Evolutionary conservation across 2,329 filamentous ascomycete genomes (phyloP).

Genomic region (Xylaria sp.): DNA sequence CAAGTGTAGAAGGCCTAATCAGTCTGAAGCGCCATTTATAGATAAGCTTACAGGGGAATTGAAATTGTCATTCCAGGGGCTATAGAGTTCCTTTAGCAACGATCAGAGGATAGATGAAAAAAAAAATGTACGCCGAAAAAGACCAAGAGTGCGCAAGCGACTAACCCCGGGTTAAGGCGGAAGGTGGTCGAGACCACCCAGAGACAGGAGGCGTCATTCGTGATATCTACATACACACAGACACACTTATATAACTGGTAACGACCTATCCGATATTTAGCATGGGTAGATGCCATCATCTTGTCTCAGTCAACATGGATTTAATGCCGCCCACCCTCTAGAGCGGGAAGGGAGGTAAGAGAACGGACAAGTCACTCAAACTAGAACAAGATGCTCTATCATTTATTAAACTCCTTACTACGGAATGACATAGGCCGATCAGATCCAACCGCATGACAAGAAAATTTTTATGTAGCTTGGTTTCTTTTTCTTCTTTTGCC

Average conservation of each 20-base stretch:
- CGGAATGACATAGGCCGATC: background rate
- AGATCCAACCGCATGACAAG: background rate
- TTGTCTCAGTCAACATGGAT: background rate
- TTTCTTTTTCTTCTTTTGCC: background rate
- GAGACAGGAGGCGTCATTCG: background rate
- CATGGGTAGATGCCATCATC: background rate
- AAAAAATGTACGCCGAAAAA: background rate
- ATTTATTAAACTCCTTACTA: background rate
- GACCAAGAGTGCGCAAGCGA: background rate
- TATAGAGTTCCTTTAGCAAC: too few species aligned
- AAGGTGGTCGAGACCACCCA: background rate
- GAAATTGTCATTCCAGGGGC: too few species aligned
- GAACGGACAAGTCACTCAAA: background rate
- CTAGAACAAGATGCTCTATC: background rate
- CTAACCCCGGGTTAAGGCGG: background rate
- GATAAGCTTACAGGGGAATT: too few species aligned
- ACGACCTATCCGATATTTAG: too few species aligned
- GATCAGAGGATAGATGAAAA: too few species aligned
- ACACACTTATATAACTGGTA: too few species aligned
- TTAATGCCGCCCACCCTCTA: background rate
- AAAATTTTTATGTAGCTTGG: background rate
- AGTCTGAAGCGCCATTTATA: too few species aligned
- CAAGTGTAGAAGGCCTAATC: too few species aligned
- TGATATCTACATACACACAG: too few species aligned
- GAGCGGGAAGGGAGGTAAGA: background rate